Conservation (phyloP, 148 eudicot genomes). For the Polygonum maritimum region DNA sequence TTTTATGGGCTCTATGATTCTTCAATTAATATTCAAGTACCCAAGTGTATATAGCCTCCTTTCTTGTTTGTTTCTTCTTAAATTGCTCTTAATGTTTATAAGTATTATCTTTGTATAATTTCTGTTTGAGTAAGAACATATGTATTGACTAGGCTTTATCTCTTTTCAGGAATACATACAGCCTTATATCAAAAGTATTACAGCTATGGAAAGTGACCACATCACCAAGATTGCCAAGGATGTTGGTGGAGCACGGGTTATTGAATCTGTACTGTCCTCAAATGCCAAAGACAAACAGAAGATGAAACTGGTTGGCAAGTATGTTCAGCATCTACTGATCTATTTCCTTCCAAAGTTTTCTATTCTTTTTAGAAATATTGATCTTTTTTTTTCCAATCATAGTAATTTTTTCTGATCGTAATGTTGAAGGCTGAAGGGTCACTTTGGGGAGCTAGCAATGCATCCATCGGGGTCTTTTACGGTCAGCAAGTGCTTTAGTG, state of each 20-base stretch:
- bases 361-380: background rate
- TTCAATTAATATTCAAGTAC: conserved; percentile 67
- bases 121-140: background rate
- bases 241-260: conserved; percentile 71
- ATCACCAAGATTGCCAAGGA: conserved; percentile 61
- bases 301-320: conserved; percentile 70
- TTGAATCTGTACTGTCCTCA: conserved; percentile 85
- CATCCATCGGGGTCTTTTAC: conserved; percentile 78
- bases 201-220: conserved; percentile 64
- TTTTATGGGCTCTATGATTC: conserved; percentile 77
- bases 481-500: conserved; percentile 74
- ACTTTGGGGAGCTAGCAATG: conserved; percentile 80
- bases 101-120: background rate
- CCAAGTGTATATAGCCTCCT: conserved; percentile 57
- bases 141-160: conserved; percentile 5
- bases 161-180: conserved; percentile 64
- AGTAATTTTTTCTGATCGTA: background rate
- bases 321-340: conserved; percentile 13
- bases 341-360: background rate
- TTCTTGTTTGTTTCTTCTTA: conserved; percentile 13
- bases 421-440: conserved; percentile 61
- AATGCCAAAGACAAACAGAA: conserved; percentile 62
- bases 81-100: background rate
- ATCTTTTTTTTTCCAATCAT: background rate
- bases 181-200: conserved; percentile 65